Evolutionary conservation across 1,284 basidiomycete genomes (phyloP), one percentile per base, ranked within the genome.

Genomic region (Paramarasmius palmivorus): DNA sequence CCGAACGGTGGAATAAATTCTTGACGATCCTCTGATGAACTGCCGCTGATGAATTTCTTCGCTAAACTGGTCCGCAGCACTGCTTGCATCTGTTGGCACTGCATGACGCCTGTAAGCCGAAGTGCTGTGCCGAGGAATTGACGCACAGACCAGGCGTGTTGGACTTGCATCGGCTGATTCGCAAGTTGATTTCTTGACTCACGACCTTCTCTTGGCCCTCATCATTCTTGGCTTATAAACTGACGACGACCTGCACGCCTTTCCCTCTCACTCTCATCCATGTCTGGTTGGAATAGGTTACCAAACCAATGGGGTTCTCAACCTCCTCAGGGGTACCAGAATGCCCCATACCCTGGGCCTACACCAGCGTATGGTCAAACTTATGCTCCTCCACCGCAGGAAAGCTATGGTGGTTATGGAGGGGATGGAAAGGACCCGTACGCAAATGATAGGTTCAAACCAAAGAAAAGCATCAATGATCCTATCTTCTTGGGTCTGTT

Each of bases 401-500:
- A 67, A 22, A 66, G 65, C n/a, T 71, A 72, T 53, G 66, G 65
- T 4, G 57, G 54, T 34, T 56, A 54, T 17, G 44, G 44, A 44
- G 66, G 64, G 49, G 81, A 76, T 65, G 63, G 61, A 61, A 87
- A 84, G 72, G 74, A 71, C 49, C 85, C 81, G 25, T 84, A 78
- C 67, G 76, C 84, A 45, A 82, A 81, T 14, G 83, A 81, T 36
- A 71, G 90, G 36, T 88, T 92, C 73, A 82, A 81, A 59, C 86
- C 82, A 2, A 85, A 83, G 73, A 87, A 82, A 63, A 76, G 72
- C 53, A 69, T 92, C 26, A 89, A 90, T 57, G 90, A 93, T 66
- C 81, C 83, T 3, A 73, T 90, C 48, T 84, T 90, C 65, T 73
- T 92, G 20, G 63, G 89, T 6, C 66, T 92, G 34, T 93, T 90